Evolutionary conservation across 2,329 filamentous ascomycete genomes (phyloP), one percentile per base, ranked within the genome.

Genomic region (Ophiostoma ulmi): DNA sequence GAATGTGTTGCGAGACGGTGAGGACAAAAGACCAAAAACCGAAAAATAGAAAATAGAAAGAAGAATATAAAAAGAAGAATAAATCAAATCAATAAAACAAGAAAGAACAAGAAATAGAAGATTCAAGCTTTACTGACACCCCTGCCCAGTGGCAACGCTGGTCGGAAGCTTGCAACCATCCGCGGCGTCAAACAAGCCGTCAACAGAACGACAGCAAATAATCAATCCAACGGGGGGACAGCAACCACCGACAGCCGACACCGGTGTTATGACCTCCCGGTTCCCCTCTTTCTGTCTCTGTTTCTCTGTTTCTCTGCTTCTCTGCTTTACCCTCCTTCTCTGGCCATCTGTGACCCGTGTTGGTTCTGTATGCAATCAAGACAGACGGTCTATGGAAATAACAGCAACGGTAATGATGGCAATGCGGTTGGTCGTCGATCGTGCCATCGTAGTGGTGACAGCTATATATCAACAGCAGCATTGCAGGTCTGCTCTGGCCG

Each of bases 191-290:
- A 26, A 58, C 10, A 48, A 48, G 13, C 52, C 5, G 10, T 48
- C 17, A 20, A 8, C 17, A 48, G 14, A 48, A n/a, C 44, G 17
- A 48, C 44, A 20, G 38, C 38, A 39, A 39, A 10, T 10, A 13
- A 10, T 13, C 44, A 48, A 48, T 48, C 44, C 44, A 48, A 48
- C 44, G 44, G 44, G 44, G 17, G 44, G 5, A 48, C 17, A 48
- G 17, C 44, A 26, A 58, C 52, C 10, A 11, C 44, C 44, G 22
- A 58, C 10, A 26, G 52, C 52, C 52, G 52, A 58, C 52, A 58
- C 52, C 52, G 52, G 52, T 58, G n/a, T 58, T 58, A 58, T 58
- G 52, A 58, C 52, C 52, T 58, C 52, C 52, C 52, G 52, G n/a
- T 64, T 38, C 61, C 35, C 61, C 35, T 64, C 61, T 63, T 63